Evolutionary conservation across 2,329 filamentous ascomycete genomes (phyloP), one percentile per base, ranked within the genome.

Genomic region (Coniella vitis): DNA sequence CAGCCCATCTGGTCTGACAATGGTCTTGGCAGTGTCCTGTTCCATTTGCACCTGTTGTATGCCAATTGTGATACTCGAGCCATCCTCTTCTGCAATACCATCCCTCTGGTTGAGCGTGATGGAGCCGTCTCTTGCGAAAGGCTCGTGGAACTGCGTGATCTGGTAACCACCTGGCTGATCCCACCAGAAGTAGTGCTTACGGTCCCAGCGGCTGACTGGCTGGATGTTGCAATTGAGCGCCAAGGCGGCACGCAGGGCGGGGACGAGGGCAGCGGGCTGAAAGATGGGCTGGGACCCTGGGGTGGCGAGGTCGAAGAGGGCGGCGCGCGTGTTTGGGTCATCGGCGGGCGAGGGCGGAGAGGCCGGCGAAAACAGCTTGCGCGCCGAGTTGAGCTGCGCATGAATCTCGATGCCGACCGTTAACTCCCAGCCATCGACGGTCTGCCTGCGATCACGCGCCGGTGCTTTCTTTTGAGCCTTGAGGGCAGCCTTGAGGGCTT

Each of bases 131-230:
- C 74, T 80, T 1, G 82, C 82, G 56, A 85, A 81, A 0, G 82
- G 81, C 50, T 81, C 71, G 65, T 97, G 96, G 69, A 91, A 97
- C 63, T 98, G 93, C 2, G 93, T 98, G 55, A 98, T 95, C 66
- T 98, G 93, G 66, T 98, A 98, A 0, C 93, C 93, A 0, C 88
- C 79, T 1, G 93, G 93, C 66, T 98, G 93, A 65, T 98, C 93
- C 79, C 93, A 95, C 72, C 96, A 95, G 67, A 98, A 97, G 68
- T 98, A 98, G 67, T 98, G 93, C 65, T 98, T 98, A 55, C 93
- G 78, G 66, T 98, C 93, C 69, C 96, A 98, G 47, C 80, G 81
- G 65, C 90, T 95, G 57, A 79, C 75, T 1, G 69, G 72, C 62
- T 94, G 86, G 45, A 97, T 77, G 1, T 82, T 70, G 66, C 93